Evolutionary conservation across 306 rosid species (phyloP), one percentile per base, ranked within the genome.

Genomic region (Malus asiatica): DNA sequence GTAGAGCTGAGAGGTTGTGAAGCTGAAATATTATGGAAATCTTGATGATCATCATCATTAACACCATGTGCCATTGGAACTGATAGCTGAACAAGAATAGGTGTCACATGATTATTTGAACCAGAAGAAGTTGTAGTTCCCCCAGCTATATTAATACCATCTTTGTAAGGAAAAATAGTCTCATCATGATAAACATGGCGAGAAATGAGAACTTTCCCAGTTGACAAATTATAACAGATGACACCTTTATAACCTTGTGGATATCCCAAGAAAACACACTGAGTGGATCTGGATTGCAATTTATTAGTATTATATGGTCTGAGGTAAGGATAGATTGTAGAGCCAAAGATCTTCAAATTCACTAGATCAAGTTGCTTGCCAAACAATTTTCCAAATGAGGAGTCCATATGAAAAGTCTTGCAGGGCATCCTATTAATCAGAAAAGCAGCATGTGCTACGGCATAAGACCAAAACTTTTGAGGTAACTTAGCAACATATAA

Each of bases 141-240:
- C 11, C 0, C 5, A 11, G 0, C 4, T 11, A 3, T 3, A 44
- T 1, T 1, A 0, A 44, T 1, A 44, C 0, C 15, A 45, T 3
- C 0, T 12, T 1, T 12, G 1, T 45, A 45, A 3, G 51, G 5
- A 45, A 45, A 45, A 0, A 3, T 0, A 3, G 51, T 3, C 4
- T 53, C 59, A 19, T 53, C 23, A 19, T 53, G 11, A 19, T 6
- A 1, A 7, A 53, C 59, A 53, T 19, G 59, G 0, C 59, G 8
- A 6, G 59, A 53, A 19, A 53, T 53, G 0, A 53, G 3, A 0
- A 19, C 0, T 1, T 53, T 19, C 11, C 10, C 1, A 19, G 23
- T 53, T 1, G 0, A 8, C 23, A 53, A 0, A 53, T 53, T 53
- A 8, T 53, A 53, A 19, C 59, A 53, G 0, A 53, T 6, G 4